phyloP scores from a whole-genome alignment of 2,329 filamentous ascomycete genomes.

The Scorias spongiosa region DNA sequence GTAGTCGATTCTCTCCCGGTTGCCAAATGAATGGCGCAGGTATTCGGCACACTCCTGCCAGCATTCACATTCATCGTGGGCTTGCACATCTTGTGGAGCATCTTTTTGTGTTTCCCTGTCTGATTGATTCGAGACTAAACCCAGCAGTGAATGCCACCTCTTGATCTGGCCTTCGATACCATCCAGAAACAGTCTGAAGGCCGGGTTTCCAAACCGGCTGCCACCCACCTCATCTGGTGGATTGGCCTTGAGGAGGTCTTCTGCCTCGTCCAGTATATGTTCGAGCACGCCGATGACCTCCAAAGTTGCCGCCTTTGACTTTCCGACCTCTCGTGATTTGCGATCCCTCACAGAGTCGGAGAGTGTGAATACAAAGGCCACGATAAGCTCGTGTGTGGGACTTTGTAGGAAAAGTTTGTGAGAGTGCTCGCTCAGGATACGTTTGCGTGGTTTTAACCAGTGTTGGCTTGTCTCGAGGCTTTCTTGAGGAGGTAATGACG shows the following conservation, averaged over 20 bases:
- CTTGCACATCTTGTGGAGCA: constrained; percentile 35
- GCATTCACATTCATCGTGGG: not conserved
- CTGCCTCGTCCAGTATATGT: constrained; percentile 52
- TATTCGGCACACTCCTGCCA: constrained; percentile 32
- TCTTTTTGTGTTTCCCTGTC: constrained; percentile 45
- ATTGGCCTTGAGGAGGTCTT: constrained; percentile 48
- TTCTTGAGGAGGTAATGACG: constrained; percentile 36
- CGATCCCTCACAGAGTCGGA: constrained; percentile 64
- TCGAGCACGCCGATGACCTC: constrained; percentile 49
- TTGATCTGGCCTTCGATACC: constrained; percentile 34
- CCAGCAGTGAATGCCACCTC: constrained; percentile 51
- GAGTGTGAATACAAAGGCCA: constrained; percentile 74
- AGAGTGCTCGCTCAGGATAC: constrained; percentile 69
- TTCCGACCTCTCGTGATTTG: constrained; percentile 42
- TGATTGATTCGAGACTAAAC: constrained; percentile 26
- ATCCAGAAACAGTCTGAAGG: constrained; percentile 71
- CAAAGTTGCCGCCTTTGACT: constrained; percentile 21
- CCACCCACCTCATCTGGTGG: constrained; percentile 70
- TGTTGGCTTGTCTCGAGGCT: constrained; percentile 16
- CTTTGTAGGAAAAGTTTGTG: constrained; percentile 71
- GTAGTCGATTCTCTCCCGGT: constrained; percentile 79
- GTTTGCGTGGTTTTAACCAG: constrained; percentile 47
- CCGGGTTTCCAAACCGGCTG: constrained; percentile 87
- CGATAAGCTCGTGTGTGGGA: constrained; percentile 57
- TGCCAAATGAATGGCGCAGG: constrained; percentile 71